Percentiles rank a stretch among this genome's conserved stretches.
Conservation (phyloP, 106 monocot genomes). For the Dendrobium chrysotoxum region DNA sequence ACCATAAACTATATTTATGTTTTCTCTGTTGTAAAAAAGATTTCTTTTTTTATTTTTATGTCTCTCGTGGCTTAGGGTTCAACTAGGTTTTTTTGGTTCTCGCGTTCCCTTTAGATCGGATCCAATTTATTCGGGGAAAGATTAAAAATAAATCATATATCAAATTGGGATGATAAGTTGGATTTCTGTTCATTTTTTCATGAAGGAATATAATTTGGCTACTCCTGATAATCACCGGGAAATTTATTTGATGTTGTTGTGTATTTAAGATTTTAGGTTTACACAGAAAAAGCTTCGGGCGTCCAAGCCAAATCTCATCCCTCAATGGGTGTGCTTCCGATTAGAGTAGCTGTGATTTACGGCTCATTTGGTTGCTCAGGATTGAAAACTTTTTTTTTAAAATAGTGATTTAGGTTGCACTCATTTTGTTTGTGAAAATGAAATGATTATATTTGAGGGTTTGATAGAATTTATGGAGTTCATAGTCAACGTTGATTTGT, state of each 20-base stretch:
- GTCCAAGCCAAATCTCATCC: slow-evolving; percentile 49
- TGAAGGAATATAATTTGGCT: neutral
- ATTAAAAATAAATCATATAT: too few species aligned
- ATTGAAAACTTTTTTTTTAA: neutral
- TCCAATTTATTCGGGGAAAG: too few species aligned
- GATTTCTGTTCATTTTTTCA: neutral
- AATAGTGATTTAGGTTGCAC: neutral
- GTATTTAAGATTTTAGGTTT: slow-evolving; percentile 53
- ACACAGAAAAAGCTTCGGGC: slow-evolving; percentile 67
- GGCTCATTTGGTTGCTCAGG: neutral
- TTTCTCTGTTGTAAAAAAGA: neutral
- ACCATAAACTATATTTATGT: neutral
- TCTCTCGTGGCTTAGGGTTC: neutral
- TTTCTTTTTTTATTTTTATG: neutral
- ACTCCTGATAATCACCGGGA: neutral
- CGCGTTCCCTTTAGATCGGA: too few species aligned
- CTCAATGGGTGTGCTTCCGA: neutral
- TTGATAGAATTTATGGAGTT: neutral
- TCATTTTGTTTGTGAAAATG: neutral
- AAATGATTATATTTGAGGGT: neutral
- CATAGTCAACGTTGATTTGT: neutral
- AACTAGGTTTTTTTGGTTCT: neutral
- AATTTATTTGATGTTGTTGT: neutral
- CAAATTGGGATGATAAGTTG: neutral
- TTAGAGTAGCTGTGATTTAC: neutral